A percentile compares a stretch with the other conserved stretches of the same genome.
phyloP scores from a whole-genome alignment of 306 rosid genomes.

The Cajanus cajan region DNA sequence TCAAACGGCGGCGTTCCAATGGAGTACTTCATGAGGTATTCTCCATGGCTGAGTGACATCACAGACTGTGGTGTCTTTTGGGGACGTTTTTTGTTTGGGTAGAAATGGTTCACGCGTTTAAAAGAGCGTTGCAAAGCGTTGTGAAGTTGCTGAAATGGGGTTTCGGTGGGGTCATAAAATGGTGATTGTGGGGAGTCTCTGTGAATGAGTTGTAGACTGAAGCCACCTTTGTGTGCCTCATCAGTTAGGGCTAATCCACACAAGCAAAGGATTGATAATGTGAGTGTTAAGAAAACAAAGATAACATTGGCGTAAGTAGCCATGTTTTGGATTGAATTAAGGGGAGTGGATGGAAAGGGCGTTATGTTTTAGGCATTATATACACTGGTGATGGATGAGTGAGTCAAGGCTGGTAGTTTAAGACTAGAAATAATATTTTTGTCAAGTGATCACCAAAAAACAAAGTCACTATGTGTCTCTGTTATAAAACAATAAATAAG shows the following conservation, averaged over 20 bases:
- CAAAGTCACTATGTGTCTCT: too few species aligned
- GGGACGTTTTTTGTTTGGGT: not conserved
- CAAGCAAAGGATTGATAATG: not conserved
- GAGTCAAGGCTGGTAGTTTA: too few species aligned
- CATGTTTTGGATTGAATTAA: not conserved
- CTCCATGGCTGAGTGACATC: not conserved
- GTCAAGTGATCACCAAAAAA: too few species aligned
- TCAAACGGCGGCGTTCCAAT: not conserved
- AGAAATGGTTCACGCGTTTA: not conserved
- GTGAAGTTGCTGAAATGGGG: not conserved
- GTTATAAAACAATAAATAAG: too few species aligned
- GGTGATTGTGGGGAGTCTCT: slow-evolving; percentile 60
- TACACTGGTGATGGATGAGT: not conserved
- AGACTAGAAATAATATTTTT: too few species aligned
- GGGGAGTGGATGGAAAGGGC: too few species aligned
- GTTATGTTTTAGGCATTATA: not conserved
- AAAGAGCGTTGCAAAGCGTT: not conserved
- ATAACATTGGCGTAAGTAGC: not conserved
- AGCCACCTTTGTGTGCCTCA: not conserved
- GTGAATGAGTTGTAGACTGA: slow-evolving; percentile 49
- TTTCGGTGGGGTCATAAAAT: slow-evolving; percentile 6
- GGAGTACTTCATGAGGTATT: not conserved
- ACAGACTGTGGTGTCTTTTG: not conserved
- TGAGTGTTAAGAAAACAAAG: not conserved
- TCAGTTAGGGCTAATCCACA: not conserved